phyloP scores from a whole-genome alignment of 805 yeast genomes.

The Jamesozyma piceae region DNA sequence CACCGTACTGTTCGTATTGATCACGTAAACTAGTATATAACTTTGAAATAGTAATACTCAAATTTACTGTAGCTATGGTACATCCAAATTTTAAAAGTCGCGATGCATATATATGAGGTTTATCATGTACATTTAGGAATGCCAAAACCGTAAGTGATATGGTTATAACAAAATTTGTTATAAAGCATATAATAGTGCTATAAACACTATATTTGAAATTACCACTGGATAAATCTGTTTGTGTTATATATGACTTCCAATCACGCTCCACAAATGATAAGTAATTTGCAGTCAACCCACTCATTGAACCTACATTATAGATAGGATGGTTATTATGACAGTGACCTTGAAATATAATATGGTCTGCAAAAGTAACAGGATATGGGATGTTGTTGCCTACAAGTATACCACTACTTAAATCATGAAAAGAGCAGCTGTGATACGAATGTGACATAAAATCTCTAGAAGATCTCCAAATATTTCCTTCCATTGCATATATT shows the following conservation, averaged over 20 bases:
- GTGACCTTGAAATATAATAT: slow-evolving; percentile 23
- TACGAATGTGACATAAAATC: not conserved
- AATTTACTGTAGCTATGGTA: slow-evolving; percentile 44
- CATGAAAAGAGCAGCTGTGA: slow-evolving; percentile 25
- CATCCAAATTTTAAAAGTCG: slow-evolving; percentile 34
- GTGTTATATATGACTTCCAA: slow-evolving; percentile 39
- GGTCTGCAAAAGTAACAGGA: slow-evolving; percentile 11
- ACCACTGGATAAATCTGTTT: slow-evolving; percentile 31
- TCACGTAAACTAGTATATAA: slow-evolving; percentile 37
- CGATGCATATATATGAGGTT: slow-evolving; percentile 40
- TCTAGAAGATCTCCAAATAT: not conserved
- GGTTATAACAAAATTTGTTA: slow-evolving; percentile 57
- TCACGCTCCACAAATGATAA: slow-evolving; percentile 31
- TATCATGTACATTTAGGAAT: slow-evolving; percentile 54
- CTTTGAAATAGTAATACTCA: slow-evolving; percentile 41
- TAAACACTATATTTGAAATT: slow-evolving; percentile 47
- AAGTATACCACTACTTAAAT: slow-evolving; percentile 30
- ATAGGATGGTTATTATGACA: slow-evolving; percentile 31
- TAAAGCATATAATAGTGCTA: slow-evolving; percentile 51
- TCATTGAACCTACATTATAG: slow-evolving; percentile 29
- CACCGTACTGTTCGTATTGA: slow-evolving; percentile 37
- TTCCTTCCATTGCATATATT: slow-evolving; percentile 1
- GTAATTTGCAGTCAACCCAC: slow-evolving; percentile 33
- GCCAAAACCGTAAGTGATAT: slow-evolving; percentile 55
- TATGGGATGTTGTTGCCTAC: slow-evolving; percentile 14